Percentiles rank a stretch among this genome's conserved stretches.
phyloP scores from a whole-genome alignment of 2,329 filamentous ascomycete genomes.

The Alternaria atra region DNA sequence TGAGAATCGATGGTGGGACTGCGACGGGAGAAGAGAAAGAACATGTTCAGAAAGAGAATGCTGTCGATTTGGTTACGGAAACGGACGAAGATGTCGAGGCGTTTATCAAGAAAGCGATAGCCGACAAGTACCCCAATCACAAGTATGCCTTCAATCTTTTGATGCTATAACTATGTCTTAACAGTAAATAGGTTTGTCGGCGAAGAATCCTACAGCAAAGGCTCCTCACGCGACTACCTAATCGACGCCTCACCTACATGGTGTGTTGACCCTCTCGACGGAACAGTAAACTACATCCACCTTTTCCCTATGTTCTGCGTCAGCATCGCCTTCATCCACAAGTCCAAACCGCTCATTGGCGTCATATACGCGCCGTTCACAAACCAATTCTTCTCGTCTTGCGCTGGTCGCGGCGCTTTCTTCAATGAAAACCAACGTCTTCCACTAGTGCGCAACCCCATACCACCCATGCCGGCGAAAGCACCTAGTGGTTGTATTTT shows the following conservation, averaged over 20 bases:
- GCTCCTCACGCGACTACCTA: conserved; percentile 72
- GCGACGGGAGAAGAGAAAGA: conserved; percentile 42
- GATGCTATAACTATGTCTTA: fast-evolving
- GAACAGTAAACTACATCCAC: conserved; percentile 84
- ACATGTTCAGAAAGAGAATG: conserved; percentile 74
- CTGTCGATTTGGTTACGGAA: conserved; percentile 80
- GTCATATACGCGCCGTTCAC: conserved; percentile 77
- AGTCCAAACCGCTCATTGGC: conserved; percentile 70
- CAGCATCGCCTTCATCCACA: conserved; percentile 73
- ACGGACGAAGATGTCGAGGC: conserved; percentile 78
- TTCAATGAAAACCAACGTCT: conserved; percentile 70
- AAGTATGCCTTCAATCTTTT: conserved; percentile 56
- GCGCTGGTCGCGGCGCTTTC: conserved; percentile 72
- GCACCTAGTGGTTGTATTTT: conserved; percentile 77
- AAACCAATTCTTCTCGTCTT: conserved; percentile 73
- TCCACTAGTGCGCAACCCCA: conserved; percentile 69
- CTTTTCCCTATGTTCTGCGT: conserved; percentile 84
- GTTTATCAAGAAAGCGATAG: conserved; percentile 71
- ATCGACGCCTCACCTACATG: conserved; percentile 72
- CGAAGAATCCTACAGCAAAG: conserved; percentile 78
- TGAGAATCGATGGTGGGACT: conserved; percentile 58
- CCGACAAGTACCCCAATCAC: conserved; percentile 69
- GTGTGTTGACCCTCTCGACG: conserved; percentile 80
- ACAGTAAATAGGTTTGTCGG: conserved; percentile 70
- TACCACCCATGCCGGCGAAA: conserved; percentile 68